Evolutionary conservation across 768 basidiomycete species (phyloP).

Genomic region (Pisolithus sp.): DNA sequence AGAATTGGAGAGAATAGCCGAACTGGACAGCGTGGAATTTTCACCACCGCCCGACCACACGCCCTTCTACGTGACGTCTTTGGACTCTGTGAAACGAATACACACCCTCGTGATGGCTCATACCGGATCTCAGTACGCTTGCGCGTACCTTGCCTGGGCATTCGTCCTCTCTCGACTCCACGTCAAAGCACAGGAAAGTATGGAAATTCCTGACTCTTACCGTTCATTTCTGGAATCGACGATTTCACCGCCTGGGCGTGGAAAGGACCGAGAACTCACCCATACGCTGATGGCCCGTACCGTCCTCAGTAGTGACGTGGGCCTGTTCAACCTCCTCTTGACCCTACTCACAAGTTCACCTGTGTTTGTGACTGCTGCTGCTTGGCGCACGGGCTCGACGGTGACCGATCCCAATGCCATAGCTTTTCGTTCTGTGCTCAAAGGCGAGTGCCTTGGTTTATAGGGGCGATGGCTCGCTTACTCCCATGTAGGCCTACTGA

Average conservation of each 20-base stretch:
- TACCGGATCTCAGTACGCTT: slow-evolving; percentile 56
- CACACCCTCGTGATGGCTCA: slow-evolving; percentile 62
- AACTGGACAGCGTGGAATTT: slow-evolving; percentile 45
- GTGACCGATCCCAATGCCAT: slow-evolving; percentile 73
- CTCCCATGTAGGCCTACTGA: slow-evolving; percentile 55
- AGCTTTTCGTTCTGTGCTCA: slow-evolving; percentile 75
- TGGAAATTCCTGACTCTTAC: slow-evolving; percentile 51
- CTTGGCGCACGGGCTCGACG: slow-evolving; percentile 62
- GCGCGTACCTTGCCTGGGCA: slow-evolving; percentile 78
- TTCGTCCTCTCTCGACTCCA: slow-evolving; percentile 68
- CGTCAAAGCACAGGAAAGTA: slow-evolving; percentile 37
- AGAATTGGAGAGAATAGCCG: slow-evolving; percentile 67
- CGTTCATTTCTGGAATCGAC: slow-evolving; percentile 49
- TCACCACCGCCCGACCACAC: slow-evolving; percentile 42
- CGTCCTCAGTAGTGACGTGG: slow-evolving; percentile 52
- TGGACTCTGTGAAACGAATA: slow-evolving; percentile 55
- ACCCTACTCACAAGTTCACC: slow-evolving; percentile 63
- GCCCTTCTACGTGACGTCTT: slow-evolving; percentile 54
- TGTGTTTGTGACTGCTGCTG: slow-evolving; percentile 66
- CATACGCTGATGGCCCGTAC: slow-evolving; percentile 53
- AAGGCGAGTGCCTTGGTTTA: slow-evolving; percentile 46
- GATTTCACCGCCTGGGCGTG: slow-evolving; percentile 33
- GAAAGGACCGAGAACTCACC: slow-evolving; percentile 53
- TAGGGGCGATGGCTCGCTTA: not conserved
- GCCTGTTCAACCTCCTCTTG: slow-evolving; percentile 52